Base-by-base conservation (phyloP, 2,329 filamentous ascomycete species). In the Fusarium solani-melongenae region DNA sequence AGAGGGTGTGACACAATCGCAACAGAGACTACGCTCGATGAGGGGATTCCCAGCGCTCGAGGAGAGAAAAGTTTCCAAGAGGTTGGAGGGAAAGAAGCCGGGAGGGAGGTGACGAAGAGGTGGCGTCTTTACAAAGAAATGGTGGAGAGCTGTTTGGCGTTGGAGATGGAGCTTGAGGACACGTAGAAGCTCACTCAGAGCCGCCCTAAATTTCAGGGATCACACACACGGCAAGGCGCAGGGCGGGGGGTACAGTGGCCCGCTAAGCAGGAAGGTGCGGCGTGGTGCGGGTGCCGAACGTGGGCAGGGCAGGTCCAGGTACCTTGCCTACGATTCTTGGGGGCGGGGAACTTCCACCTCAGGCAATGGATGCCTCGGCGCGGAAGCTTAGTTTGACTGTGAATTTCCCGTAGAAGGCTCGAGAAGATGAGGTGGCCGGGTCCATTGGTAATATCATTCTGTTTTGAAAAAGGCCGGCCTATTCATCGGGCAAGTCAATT, bases 141-240 rank as follows among this genome's bases (percentile, higher is more conserved):
- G 64, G 73, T 76, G 72, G 77, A 76, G 73, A 80, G 76, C 76
- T 77, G 58, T 36, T 12, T 73, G 59, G 59, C 44, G 66, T 66
- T 74, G 70, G 71, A 75, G 69, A 46, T 46, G 41, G 41, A 51
- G 46, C 46, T 79, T 81, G 74, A 81, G 79, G 79, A 81, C 80
- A 81, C 80, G 80, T 81, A 81, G 79, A 79, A 79, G 74, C 71
- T 78, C 65, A 56, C 66, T 62, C 67, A 71, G 71, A 71, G 74
- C 65, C 70, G 65, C 72, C 70, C 72, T 69, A 74, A 76, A 69
- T 69, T 78, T 67, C 76, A 78, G 76, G 76, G 76, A 77, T 73
- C 76, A 71, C 46, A 51, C 27, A 31, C 24, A 20, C 63, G 63
- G 69, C 67, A 61, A 60, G 68, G 76, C 69, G 70, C 70, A 67